A percentile compares a stretch with the other conserved stretches of the same genome.
These are phyloP conservation scores for Sabuloglossum arenarium DNA, from an alignment of 495 filamentous ascomycete species.

Conservation along the genomic window DNA sequence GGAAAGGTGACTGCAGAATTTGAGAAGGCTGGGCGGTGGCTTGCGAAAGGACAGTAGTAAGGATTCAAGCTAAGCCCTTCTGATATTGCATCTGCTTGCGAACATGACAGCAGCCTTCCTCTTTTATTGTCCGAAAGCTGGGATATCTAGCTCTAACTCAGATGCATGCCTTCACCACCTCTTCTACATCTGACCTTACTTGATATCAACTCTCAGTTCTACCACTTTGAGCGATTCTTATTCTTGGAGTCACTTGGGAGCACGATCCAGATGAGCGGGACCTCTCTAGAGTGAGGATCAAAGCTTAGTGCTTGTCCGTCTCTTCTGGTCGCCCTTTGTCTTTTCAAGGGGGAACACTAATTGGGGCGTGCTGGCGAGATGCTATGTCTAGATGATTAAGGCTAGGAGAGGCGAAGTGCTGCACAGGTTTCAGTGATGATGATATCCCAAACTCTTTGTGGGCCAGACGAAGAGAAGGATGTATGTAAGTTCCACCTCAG, in stretches of 20 bases:
- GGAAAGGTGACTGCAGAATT: background rate
- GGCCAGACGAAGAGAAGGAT: background rate
- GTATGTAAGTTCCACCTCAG: background rate
- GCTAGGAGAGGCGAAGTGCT: background rate
- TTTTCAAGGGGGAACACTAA: background rate
- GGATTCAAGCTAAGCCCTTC: background rate
- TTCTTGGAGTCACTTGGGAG: background rate
- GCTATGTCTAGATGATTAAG: background rate
- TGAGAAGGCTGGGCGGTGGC: background rate
- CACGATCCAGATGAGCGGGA: conserved; percentile 27
- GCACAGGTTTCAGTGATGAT: background rate
- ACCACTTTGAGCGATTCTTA: background rate
- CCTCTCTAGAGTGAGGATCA: conserved; percentile 94
- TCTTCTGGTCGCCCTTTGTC: background rate
- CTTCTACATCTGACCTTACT: background rate
- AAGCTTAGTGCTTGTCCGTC: conserved; percentile 79
- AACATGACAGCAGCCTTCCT: background rate
- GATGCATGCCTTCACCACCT: background rate
- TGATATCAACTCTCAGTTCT: background rate
- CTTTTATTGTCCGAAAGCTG: background rate
- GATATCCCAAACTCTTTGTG: background rate
- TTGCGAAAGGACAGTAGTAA: background rate
- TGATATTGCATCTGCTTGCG: background rate
- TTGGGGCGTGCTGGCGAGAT: background rate
- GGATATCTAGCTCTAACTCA: background rate